Evolutionary conservation across 768 basidiomycete species (phyloP).

Genomic region (Termitomyces eurrhizus): DNA sequence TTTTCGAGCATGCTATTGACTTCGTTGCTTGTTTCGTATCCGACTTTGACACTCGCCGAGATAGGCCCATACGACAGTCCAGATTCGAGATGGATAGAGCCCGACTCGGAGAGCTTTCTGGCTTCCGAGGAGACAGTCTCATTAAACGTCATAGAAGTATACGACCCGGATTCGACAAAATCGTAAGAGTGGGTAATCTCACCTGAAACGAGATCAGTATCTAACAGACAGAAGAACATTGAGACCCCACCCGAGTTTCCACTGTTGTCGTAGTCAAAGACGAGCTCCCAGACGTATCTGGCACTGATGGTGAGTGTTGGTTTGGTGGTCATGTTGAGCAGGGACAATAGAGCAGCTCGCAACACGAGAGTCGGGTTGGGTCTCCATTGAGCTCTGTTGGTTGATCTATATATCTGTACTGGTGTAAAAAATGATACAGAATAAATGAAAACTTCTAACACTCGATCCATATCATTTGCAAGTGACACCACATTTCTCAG

Average conservation of each 20-base stretch:
- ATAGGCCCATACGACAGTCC: constrained; percentile 7
- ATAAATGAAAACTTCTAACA: background rate
- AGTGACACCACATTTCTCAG: background rate
- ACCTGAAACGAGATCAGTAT: background rate
- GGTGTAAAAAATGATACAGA: background rate
- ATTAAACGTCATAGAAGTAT: background rate
- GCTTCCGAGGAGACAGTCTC: background rate
- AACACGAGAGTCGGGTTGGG: background rate
- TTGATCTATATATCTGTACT: background rate
- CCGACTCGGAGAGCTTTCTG: background rate
- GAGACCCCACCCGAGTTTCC: background rate
- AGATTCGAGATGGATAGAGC: background rate
- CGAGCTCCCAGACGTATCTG: background rate
- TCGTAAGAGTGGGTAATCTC: background rate
- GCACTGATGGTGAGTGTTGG: background rate
- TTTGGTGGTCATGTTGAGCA: background rate
- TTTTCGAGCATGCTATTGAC: background rate
- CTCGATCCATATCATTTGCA: background rate
- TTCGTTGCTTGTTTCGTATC: background rate
- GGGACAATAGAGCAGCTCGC: background rate
- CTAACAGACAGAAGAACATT: background rate
- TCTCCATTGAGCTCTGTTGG: background rate
- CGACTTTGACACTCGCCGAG: background rate
- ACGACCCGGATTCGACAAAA: background rate
- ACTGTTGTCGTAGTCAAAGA: constrained; percentile 4